phyloP scores from a whole-genome alignment of 352 stramenopile genomes.

The Globisporangium nodosum region DNA sequence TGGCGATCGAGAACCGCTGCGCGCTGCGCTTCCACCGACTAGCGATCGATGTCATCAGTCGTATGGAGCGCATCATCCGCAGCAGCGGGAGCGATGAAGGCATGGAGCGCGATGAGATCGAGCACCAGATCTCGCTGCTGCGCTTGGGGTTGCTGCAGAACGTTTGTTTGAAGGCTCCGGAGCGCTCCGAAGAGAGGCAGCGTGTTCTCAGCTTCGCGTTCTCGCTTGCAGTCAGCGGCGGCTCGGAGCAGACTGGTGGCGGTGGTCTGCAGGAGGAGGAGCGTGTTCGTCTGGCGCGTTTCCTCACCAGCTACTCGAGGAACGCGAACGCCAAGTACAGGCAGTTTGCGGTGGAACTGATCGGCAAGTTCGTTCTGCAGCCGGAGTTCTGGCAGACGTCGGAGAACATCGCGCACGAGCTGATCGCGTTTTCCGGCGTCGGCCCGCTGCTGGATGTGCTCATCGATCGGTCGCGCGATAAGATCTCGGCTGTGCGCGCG shows the following conservation, averaged over 20 bases:
- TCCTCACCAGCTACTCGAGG: constrained; percentile 71
- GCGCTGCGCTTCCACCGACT: constrained; percentile 66
- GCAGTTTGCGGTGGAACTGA: constrained; percentile 76
- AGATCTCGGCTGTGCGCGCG: constrained; percentile 70
- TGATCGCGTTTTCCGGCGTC: constrained; percentile 46
- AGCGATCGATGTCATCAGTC: constrained; percentile 40
- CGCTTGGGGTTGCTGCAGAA: constrained; percentile 65
- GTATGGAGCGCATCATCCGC: constrained; percentile 23
- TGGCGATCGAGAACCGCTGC: constrained; percentile 41
- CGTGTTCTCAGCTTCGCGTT: constrained; percentile 59
- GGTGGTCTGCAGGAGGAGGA: constrained; percentile 44
- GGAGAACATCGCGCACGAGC: constrained; percentile 17
- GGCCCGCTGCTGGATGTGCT: constrained; percentile 61
- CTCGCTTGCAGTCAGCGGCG: constrained; percentile 24
- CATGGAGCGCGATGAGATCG: constrained; percentile 24
- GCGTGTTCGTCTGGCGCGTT: constrained; percentile 50
- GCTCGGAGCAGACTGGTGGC: constrained; percentile 3
- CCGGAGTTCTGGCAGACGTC: constrained; percentile 45
- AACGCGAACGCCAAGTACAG: constrained; percentile 70
- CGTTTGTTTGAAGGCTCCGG: constrained; percentile 67
- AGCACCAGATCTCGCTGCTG: constrained; percentile 36
- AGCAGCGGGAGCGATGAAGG: constrained; percentile 16
- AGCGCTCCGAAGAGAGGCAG: constrained; percentile 63
- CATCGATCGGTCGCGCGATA: constrained; percentile 68
- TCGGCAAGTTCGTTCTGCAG: constrained; percentile 62